These are phyloP conservation scores for Ceratocystis variospora DNA, from an alignment of 2,329 filamentous ascomycete species.

Conservation along the genomic window DNA sequence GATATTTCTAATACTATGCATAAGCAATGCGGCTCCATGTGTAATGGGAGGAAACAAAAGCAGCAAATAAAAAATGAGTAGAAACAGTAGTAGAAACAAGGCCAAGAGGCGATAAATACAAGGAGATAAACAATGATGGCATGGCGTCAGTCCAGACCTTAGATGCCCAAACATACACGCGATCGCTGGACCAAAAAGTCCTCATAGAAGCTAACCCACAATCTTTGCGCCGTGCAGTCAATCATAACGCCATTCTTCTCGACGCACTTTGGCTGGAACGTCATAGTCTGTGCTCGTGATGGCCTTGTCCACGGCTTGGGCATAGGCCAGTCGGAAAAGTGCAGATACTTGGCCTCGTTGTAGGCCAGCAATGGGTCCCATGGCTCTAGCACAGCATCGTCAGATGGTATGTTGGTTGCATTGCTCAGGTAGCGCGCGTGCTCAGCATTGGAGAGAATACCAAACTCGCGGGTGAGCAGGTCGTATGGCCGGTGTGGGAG, in stretches of 20 bases:
- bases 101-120: neutral
- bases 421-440: conserved; percentile 32
- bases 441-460: conserved; percentile 29
- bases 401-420: conserved; percentile 27
- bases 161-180: neutral
- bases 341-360: conserved; percentile 50
- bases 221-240: conserved; percentile 23
- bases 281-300: conserved; percentile 10
- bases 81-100: neutral
- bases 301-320: conserved; percentile 42
- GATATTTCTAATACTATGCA: neutral
- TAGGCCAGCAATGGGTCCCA: conserved; percentile 44
- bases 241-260: conserved; percentile 39
- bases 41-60: neutral
- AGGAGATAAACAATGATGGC: too few species aligned
- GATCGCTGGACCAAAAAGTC: conserved; percentile 28
- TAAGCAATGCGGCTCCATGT: neutral
- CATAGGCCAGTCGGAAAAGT: conserved; percentile 59
- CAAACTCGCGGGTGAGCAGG: conserved; percentile 48
- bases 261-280: conserved; percentile 24
- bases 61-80: neutral
- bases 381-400: conserved; percentile 28
- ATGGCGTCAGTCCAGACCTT: neutral
- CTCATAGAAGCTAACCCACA: conserved; percentile 33
- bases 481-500: conserved; percentile 50